Conservation (phyloP, 257 asterid species). For the Jacaranda copaia region DNA sequence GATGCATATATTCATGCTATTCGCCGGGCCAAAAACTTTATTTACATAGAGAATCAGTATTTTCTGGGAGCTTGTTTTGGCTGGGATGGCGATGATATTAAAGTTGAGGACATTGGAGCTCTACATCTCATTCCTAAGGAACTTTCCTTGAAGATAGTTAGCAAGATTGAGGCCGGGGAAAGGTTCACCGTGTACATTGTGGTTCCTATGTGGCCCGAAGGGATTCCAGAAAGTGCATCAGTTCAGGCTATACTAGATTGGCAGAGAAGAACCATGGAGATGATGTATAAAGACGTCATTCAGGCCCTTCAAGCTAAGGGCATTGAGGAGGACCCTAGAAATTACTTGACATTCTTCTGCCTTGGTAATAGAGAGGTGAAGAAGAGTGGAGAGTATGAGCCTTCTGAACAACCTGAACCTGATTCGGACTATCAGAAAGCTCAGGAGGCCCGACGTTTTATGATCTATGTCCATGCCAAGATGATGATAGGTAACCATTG, state of each 20-base stretch:
- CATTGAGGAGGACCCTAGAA: conserved; percentile 81
- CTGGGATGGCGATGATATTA: conserved; percentile 73
- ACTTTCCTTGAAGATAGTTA: conserved; percentile 82
- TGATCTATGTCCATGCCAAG: conserved; percentile 96
- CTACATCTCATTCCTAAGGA: conserved; percentile 86
- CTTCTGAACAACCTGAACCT: conserved; percentile 81
- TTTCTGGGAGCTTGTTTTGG: conserved; percentile 78
- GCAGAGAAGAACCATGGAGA: conserved; percentile 93
- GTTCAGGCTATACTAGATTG: conserved; percentile 96
- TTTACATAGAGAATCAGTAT: conserved; percentile 92
- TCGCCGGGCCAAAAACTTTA: conserved; percentile 85
- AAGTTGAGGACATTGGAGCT: conserved; percentile 89
- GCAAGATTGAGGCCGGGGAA: conserved; percentile 94
- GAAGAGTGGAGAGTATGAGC: conserved; percentile 87
- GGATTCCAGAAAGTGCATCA: conserved; percentile 89
- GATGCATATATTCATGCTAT: conserved; percentile 94
- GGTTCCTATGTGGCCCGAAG: conserved; percentile 99
- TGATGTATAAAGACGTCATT: conserved; percentile 88
- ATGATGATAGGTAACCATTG: conserved; percentile 83
- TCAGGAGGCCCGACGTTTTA: conserved; percentile 96
- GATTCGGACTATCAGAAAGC: conserved; percentile 83
- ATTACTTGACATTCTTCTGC: conserved; percentile 87
- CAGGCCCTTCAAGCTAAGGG: conserved; percentile 84
- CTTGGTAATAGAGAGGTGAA: conserved; percentile 88
- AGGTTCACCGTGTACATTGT: conserved; percentile 83